These are phyloP conservation scores for Xylaria sp. DNA, from an alignment of 2,329 filamentous ascomycete species.

Conservation along the genomic window DNA sequence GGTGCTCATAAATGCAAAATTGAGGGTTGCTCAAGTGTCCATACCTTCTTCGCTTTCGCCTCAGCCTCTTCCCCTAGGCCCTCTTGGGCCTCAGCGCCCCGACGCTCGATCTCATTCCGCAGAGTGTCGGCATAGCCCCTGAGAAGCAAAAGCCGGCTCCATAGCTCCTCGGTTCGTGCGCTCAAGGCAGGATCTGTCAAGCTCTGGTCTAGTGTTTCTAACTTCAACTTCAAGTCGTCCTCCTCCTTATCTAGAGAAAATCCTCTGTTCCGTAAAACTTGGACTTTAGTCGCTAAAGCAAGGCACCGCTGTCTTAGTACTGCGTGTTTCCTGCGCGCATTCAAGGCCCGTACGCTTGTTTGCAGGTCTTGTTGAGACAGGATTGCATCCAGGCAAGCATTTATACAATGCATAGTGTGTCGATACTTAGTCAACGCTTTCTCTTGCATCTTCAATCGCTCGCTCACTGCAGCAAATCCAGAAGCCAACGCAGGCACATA, in stretches of 20 bases:
- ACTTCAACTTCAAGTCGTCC: slow-evolving; percentile 75
- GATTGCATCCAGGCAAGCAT: slow-evolving; percentile 72
- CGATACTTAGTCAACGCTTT: slow-evolving; percentile 73
- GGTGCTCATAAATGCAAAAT: slow-evolving; percentile 21
- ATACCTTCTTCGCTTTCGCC: slow-evolving; percentile 75
- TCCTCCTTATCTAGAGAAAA: slow-evolving; percentile 81
- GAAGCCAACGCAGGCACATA: slow-evolving; percentile 78
- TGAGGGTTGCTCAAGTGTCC: slow-evolving; percentile 26
- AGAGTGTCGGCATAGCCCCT: slow-evolving; percentile 74
- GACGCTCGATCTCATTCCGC: slow-evolving; percentile 74
- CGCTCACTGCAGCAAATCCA: slow-evolving; percentile 74
- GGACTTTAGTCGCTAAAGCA: slow-evolving; percentile 77
- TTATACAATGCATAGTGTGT: slow-evolving; percentile 77
- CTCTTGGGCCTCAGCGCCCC: slow-evolving; percentile 60
- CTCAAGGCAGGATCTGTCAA: slow-evolving; percentile 77
- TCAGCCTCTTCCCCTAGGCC: slow-evolving; percentile 72
- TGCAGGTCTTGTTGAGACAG: slow-evolving; percentile 78
- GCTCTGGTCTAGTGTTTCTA: slow-evolving; percentile 70
- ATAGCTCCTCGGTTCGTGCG: slow-evolving; percentile 81
- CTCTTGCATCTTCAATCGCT: slow-evolving; percentile 75
- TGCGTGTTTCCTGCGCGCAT: slow-evolving; percentile 74
- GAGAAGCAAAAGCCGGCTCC: slow-evolving; percentile 79
- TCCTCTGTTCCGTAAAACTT: slow-evolving; percentile 79
- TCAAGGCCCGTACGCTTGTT: slow-evolving; percentile 74
- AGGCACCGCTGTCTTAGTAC: slow-evolving; percentile 75